These are phyloP conservation scores for Phytophthora fragariaefolia DNA, from an alignment of 352 stramenopile species.

Conservation along the genomic window DNA sequence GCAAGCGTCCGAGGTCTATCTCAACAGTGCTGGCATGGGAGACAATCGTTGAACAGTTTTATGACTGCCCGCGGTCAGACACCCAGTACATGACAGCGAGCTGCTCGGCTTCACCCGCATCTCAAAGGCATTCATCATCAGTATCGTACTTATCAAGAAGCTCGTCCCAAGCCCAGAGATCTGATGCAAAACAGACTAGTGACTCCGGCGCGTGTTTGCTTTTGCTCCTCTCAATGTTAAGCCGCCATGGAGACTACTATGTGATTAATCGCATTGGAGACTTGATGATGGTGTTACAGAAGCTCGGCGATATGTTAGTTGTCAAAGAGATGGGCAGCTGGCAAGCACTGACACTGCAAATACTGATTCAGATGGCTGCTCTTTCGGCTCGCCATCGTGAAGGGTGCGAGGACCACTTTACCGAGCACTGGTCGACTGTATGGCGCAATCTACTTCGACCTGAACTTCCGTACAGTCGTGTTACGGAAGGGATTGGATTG, in stretches of 20 bases:
- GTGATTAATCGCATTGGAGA: conserved; percentile 61
- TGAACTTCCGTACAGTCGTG: conserved; percentile 56
- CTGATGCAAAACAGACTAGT: conserved; percentile 38
- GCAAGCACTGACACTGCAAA: conserved; percentile 55
- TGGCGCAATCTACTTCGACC: conserved; percentile 60
- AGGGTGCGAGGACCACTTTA: conserved; percentile 40
- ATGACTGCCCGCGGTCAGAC: conserved; percentile 34
- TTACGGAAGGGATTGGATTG: conserved; percentile 54
- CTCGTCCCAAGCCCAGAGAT: conserved; percentile 24
- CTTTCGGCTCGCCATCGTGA: conserved; percentile 43
- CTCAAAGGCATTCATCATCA: conserved; percentile 31
- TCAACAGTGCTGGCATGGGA: conserved; percentile 51
- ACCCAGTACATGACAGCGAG: conserved; percentile 29
- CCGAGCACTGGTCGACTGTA: conserved; percentile 54
- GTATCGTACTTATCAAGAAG: conserved; percentile 37
- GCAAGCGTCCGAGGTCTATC: conserved; percentile 35
- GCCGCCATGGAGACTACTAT: conserved; percentile 62
- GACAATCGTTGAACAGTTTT: conserved; percentile 49
- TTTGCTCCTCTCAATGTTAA: conserved; percentile 51
- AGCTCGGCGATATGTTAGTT: conserved; percentile 50
- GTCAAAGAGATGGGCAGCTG: conserved; percentile 56
- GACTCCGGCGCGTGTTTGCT: conserved; percentile 54
- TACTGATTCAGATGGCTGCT: conserved; percentile 59
- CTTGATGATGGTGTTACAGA: conserved; percentile 60
- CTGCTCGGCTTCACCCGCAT: conserved; percentile 26